Conservation (phyloP, 495 filamentous ascomycete species). For the Hypoxylon cercidicola region DNA sequence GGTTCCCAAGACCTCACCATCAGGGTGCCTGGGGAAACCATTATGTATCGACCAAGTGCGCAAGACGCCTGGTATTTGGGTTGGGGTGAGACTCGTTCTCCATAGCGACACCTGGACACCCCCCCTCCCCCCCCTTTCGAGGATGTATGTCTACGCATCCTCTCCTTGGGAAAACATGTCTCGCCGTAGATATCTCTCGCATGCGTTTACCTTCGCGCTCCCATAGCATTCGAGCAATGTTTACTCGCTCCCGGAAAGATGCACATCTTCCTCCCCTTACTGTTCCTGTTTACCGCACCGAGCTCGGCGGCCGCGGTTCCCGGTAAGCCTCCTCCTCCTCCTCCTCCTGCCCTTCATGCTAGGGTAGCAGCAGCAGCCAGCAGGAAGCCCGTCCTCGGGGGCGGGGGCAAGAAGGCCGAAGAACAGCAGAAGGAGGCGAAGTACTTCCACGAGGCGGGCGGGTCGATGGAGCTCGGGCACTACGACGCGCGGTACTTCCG, state of each 20-base stretch:
- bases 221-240: conserved; percentile 1
- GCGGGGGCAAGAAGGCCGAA: conserved; percentile 1
- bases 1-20: neutral
- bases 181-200: neutral
- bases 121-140: too few relatives aligned
- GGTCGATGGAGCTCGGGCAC: conserved; percentile 66
- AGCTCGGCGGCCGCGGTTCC: conserved; percentile 1
- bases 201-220: neutral
- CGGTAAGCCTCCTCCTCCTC: conserved; percentile 1
- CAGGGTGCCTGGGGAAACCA: neutral
- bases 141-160: neutral
- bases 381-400: neutral
- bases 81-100: neutral
- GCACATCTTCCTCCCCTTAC: conserved; percentile 9
- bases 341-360: too few relatives aligned
- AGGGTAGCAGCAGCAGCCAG: neutral
- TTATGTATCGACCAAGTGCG: conserved; percentile 6
- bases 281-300: conserved; percentile 3
- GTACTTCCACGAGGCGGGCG: conserved; percentile 68
- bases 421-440: conserved; percentile 44
- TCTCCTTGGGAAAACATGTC: too few relatives aligned
- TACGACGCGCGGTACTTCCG: conserved; percentile 79
- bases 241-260: conserved; percentile 14
- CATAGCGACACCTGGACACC: neutral
- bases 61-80: conserved; percentile 3